Conservation (phyloP, 2,329 filamentous ascomycete genomes). For the Trichoderma sp. region DNA sequence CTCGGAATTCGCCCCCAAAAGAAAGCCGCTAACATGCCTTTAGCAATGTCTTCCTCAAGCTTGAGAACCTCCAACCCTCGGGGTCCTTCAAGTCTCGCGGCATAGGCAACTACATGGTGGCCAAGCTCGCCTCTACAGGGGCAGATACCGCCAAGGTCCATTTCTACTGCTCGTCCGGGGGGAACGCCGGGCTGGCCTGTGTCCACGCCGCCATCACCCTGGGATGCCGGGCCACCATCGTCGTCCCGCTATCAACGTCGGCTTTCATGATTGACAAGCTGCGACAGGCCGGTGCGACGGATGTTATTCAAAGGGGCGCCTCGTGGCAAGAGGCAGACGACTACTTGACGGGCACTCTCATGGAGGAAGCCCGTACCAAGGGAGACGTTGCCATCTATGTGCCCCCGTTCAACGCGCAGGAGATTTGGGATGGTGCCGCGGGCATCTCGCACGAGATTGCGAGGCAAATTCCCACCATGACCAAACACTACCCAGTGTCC, state of each 20-base stretch:
- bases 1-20: neutral
- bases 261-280: constrained; percentile 67
- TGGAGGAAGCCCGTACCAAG: constrained; percentile 25
- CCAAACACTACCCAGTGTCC: constrained; percentile 33
- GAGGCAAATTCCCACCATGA: constrained; percentile 32
- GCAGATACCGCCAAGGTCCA: constrained; percentile 37
- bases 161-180: constrained; percentile 72
- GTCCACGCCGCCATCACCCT: constrained; percentile 66
- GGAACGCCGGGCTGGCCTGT: constrained; percentile 77
- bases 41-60: constrained; percentile 75
- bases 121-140: constrained; percentile 26
- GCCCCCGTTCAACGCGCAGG: constrained; percentile 63
- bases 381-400: constrained; percentile 54
- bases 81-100: constrained; percentile 82
- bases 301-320: constrained; percentile 63
- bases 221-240: constrained; percentile 63
- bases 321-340: constrained; percentile 67
- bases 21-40: neutral
- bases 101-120: constrained; percentile 67
- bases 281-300: constrained; percentile 54
- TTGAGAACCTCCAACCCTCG: constrained; percentile 77
- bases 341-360: constrained; percentile 57
- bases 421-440: constrained; percentile 63
- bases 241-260: constrained; percentile 64
- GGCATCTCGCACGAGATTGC: constrained; percentile 50